Evolutionary conservation across 139 green algal genomes (phyloP).

Genomic region (Gonium pectorale): DNA sequence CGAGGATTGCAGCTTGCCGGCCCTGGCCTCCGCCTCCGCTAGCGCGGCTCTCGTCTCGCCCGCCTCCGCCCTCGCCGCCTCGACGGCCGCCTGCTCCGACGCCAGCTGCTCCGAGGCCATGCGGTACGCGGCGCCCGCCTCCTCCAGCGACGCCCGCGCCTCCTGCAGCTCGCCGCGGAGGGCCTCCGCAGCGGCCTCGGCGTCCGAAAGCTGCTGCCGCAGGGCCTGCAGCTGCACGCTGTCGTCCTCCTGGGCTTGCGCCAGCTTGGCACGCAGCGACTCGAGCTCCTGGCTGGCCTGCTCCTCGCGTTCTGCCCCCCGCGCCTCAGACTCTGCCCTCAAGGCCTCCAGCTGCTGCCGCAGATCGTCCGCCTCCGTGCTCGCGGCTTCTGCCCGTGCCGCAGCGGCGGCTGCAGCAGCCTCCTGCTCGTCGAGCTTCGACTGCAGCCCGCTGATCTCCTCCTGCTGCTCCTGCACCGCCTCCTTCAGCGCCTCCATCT

Average conservation of each 20-base stretch:
- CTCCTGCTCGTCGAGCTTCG: neutral
- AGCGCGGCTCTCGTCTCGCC: neutral
- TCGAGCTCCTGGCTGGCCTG: neutral
- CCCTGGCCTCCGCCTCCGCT: neutral
- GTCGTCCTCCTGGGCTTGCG: neutral
- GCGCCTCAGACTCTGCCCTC: neutral
- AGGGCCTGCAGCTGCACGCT: neutral
- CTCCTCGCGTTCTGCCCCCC: neutral
- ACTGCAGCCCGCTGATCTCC: neutral
- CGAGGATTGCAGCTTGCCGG: neutral
- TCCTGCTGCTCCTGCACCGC: conserved; percentile 14
- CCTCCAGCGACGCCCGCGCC: neutral
- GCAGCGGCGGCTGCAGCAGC: neutral
- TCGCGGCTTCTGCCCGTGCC: neutral
- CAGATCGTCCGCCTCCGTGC: neutral
- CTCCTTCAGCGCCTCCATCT: conserved; percentile 36
- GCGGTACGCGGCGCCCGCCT: neutral
- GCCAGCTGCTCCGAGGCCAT: conserved; percentile 3
- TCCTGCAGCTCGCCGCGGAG: too few relatives aligned
- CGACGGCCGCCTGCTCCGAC: neutral
- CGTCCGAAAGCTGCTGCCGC: neutral
- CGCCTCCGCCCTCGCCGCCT: neutral
- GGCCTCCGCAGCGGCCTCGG: too few relatives aligned
- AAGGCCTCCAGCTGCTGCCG: neutral
- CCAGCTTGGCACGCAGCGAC: neutral